Conservation (phyloP, 495 filamentous ascomycete species). For the Trichodelitschia bisporula region DNA sequence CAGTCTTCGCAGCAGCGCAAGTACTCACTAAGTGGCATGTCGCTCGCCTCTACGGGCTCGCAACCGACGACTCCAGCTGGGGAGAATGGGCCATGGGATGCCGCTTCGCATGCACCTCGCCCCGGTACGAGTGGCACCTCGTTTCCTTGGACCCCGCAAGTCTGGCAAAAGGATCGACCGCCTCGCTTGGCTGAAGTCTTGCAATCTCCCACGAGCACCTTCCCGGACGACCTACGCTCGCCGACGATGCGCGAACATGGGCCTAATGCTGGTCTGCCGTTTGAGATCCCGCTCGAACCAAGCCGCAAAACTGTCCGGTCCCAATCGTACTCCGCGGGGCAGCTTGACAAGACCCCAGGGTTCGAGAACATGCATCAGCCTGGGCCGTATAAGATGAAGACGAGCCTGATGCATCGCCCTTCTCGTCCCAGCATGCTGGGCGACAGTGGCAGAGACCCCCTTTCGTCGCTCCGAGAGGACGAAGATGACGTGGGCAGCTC, state of each 20-base stretch:
- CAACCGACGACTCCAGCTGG: slow-evolving; percentile 8
- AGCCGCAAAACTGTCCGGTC: slow-evolving; percentile 28
- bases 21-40: slow-evolving; percentile 5
- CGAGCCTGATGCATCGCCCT: slow-evolving; percentile 29
- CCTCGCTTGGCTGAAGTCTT: slow-evolving; percentile 6
- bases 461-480: neutral
- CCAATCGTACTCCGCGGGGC: slow-evolving; percentile 90
- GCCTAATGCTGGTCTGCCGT: neutral
- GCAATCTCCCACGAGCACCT: slow-evolving; percentile 10
- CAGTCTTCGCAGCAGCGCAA: slow-evolving; percentile 7
- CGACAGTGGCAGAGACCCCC: slow-evolving; percentile 16
- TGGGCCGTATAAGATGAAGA: too few species aligned
- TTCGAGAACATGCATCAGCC: slow-evolving; percentile 23
- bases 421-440: slow-evolving; percentile 72
- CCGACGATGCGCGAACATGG: neutral
- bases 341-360: slow-evolving; percentile 37
- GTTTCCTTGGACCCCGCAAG: slow-evolving; percentile 6
- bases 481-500: neutral
- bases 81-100: slow-evolving; percentile 2
- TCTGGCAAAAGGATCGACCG: slow-evolving; percentile 1
- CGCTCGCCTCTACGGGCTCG: slow-evolving; percentile 3
- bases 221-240: slow-evolving; percentile 1
- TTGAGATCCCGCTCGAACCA: slow-evolving; percentile 2
- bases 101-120: neutral
- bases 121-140: neutral